Evolutionary conservation across 1,139 yeast species (phyloP).

Genomic region (Nakaseomyces nivariensis): DNA sequence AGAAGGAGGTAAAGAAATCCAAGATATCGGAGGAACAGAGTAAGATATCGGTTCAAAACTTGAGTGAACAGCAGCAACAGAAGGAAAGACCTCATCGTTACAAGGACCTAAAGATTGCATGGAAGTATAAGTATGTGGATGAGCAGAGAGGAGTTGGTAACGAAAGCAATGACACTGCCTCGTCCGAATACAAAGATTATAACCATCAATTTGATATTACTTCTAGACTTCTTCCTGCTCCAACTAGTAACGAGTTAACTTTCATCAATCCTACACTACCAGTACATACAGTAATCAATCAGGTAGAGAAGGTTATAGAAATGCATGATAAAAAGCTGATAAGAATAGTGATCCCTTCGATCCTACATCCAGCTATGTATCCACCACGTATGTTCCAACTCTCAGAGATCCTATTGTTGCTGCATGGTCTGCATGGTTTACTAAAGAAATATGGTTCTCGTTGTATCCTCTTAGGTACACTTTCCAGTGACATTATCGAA

Average conservation of each 20-base stretch:
- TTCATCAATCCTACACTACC: slow-evolving; percentile 36
- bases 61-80: slow-evolving; percentile 31
- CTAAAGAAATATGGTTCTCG: slow-evolving; percentile 39
- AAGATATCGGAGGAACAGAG: slow-evolving; percentile 49
- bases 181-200: slow-evolving; percentile 38
- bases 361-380: slow-evolving; percentile 72
- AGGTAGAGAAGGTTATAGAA: slow-evolving; percentile 36
- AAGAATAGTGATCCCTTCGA: slow-evolving; percentile 62
- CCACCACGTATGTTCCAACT: slow-evolving; percentile 44
- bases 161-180: slow-evolving; percentile 23
- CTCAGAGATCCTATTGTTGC: slow-evolving; percentile 46
- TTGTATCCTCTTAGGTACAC: slow-evolving; percentile 43
- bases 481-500: slow-evolving; percentile 56
- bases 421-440: slow-evolving; percentile 51
- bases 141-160: slow-evolving; percentile 23
- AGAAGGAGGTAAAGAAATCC: slow-evolving; percentile 55
- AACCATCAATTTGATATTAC: slow-evolving; percentile 71
- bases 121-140: slow-evolving; percentile 68
- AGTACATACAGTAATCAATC: slow-evolving; percentile 29
- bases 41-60: slow-evolving; percentile 58
- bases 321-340: slow-evolving; percentile 39
- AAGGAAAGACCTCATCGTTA: slow-evolving; percentile 19
- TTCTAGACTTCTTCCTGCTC: slow-evolving; percentile 55
- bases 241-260: slow-evolving; percentile 51
- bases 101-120: slow-evolving; percentile 66